Percentiles rank a stretch among this genome's conserved stretches.
Conservation (phyloP, 179 eudicot genomes). For the Camellia oleifera region DNA sequence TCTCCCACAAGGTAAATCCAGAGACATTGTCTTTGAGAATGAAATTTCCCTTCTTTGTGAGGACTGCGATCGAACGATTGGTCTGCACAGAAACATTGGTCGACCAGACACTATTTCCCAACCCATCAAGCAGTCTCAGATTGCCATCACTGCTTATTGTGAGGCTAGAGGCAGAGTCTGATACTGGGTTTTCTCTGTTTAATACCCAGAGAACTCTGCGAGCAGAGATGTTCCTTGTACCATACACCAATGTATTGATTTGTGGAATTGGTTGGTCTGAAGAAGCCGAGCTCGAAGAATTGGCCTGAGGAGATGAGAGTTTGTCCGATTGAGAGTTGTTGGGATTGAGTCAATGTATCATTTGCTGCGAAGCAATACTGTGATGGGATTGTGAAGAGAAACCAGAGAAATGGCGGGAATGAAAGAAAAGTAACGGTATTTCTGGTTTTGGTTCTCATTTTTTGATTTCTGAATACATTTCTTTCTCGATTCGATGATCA, state of each 20-base stretch:
- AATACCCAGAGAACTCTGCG: conserved; percentile 1
- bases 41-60: conserved; percentile 18
- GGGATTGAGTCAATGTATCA: not conserved
- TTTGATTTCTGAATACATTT: too few relatives aligned
- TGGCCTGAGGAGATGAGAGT: not conserved
- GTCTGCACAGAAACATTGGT: conserved; percentile 4
- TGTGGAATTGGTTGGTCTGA: not conserved
- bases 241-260: conserved; percentile 17
- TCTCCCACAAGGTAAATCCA: conserved; percentile 12
- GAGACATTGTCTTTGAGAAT: conserved; percentile 10
- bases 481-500: too few relatives aligned
- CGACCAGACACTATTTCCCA: conserved; percentile 11
- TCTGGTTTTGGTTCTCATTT: not conserved
- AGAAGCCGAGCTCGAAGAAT: not conserved
- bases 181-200: conserved; percentile 6
- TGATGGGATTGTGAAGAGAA: not conserved
- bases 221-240: conserved; percentile 13
- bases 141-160: conserved; percentile 14
- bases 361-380: not conserved
- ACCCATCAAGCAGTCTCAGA: conserved; percentile 18
- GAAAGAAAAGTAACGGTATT: not conserved
- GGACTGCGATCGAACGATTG: conserved; percentile 14
- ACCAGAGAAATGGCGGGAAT: not conserved
- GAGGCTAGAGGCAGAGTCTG: conserved; percentile 14
- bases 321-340: not conserved